Base-by-base conservation (phyloP, 495 filamentous ascomycete genomes). In the Podospora bellae-mahoneyi region DNA sequence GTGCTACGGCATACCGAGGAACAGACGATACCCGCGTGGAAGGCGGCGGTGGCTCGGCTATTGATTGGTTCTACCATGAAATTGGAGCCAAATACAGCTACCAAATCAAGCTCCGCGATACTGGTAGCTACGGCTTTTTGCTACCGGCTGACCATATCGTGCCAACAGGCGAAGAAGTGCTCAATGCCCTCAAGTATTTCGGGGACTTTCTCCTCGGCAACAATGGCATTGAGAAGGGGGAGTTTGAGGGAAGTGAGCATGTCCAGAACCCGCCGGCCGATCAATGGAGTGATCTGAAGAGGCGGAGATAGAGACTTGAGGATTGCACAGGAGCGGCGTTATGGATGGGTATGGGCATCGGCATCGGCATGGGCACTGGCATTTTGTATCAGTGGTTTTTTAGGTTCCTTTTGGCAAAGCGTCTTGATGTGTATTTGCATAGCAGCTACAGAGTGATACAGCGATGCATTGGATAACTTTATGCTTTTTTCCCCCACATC, bases 61-160 rank as follows among this genome's bases (percentile, higher is more conserved):
- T 99, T 57, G 95, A 98, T 78, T 99, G 92, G 88, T 96, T 99
- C 78, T 97, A 97, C 75, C 92, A 95, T 66, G 90, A 95, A 71
- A 78, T 97, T 34, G 80, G 85, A 57, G 90, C 94, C n/a, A 86
- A 82, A 44, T 95, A 91, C 73, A 88, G 92, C 28, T 99, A 96
- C 73, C 95, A 98, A 81, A 91, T 99, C 76, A 98, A 97, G 78
- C 82, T 99, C 26, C 85, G 95, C 48, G 95, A 99, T 79, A 96
- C 92, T 0, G 95, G 95, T 3, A 95, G 75, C 78, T 97, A 98
- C 76, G 95, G 95, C 0, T 99, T 97, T 73, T 81, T 99, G 60
- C 82, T 99, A 9, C 95, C 95, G 0, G 88, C 86, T 44, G 90
- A 94, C 66, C 84, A 97, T 69, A 99, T 99, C 64, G 78, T 97